phyloP scores from a whole-genome alignment of 2,329 filamentous ascomycete genomes.

The Coniosporium tulheliwenetii region DNA sequence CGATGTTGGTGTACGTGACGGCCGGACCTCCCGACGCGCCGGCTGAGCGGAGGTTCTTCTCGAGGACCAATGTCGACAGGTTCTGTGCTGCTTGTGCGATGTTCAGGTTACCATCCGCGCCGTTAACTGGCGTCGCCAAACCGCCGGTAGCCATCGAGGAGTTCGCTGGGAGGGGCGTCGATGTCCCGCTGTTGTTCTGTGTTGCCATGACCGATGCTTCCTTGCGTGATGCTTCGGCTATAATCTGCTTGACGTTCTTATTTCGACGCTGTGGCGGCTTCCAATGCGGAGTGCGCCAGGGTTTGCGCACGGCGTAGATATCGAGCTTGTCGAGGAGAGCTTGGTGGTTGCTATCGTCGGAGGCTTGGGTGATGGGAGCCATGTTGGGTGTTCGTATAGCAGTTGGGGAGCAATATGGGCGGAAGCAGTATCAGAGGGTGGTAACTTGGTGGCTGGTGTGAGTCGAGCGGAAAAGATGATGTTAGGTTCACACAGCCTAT shows the following conservation, averaged over 20 bases:
- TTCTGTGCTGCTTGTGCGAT: constrained; percentile 81
- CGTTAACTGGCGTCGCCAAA: constrained; percentile 37
- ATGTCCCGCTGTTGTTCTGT: constrained; percentile 65
- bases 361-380: constrained; percentile 49
- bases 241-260: constrained; percentile 96
- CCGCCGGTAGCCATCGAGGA: constrained; percentile 16
- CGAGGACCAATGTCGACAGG: constrained; percentile 72
- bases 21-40: constrained; percentile 38
- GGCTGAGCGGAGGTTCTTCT: constrained; percentile 37
- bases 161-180: constrained; percentile 38
- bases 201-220: constrained; percentile 82
- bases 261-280: constrained; percentile 88
- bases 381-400: constrained; percentile 16
- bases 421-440: neutral
- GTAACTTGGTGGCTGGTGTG: too few relatives aligned
- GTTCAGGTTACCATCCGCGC: constrained; percentile 45
- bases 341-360: constrained; percentile 66
- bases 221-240: constrained; percentile 74
- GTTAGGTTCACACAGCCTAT: too few relatives aligned
- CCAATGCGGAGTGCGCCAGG: constrained; percentile 83
- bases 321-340: constrained; percentile 82
- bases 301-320: constrained; percentile 71
- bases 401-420: neutral
- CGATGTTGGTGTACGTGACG: constrained; percentile 85
- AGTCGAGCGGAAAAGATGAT: too few relatives aligned